These are phyloP conservation scores for Microthlaspi erraticum DNA, from an alignment of 345 rosid genomes.

Conservation along the genomic window DNA sequence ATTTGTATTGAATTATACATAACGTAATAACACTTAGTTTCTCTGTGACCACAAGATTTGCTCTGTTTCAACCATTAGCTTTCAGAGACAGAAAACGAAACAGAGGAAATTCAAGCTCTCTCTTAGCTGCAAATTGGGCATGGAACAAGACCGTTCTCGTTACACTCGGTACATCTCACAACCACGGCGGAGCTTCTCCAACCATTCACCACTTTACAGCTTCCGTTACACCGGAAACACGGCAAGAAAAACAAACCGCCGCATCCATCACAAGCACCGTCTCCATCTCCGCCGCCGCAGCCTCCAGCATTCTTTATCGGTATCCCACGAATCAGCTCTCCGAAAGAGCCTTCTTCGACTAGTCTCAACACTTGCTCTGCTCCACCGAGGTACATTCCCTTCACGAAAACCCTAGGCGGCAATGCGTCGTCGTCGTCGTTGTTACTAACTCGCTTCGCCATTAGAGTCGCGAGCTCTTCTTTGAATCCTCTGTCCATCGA, in stretches of 20 bases:
- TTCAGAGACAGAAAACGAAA: constrained; percentile 6
- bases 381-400: constrained; percentile 86
- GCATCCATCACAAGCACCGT: constrained; percentile 64
- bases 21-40: background rate
- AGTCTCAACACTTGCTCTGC: constrained; percentile 72
- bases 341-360: constrained; percentile 71
- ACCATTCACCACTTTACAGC: constrained; percentile 61
- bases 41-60: background rate
- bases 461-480: constrained; percentile 62
- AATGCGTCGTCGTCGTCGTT: constrained; percentile 29
- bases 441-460: constrained; percentile 46
- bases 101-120: constrained; percentile 17
- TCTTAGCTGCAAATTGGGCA: constrained; percentile 79
- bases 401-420: constrained; percentile 77
- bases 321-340: constrained; percentile 58
- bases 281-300: constrained; percentile 34
- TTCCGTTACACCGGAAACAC: constrained; percentile 77
- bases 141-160: constrained; percentile 86
- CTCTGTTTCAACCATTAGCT: constrained; percentile 14
- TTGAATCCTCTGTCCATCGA: constrained; percentile 81
- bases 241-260: constrained; percentile 76
- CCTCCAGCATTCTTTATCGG: constrained; percentile 52
- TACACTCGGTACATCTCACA: constrained; percentile 73
- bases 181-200: constrained; percentile 46
- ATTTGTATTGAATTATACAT: constrained; percentile 39